phyloP scores from a whole-genome alignment of 768 basidiomycete species.

The Russula virescens region DNA sequence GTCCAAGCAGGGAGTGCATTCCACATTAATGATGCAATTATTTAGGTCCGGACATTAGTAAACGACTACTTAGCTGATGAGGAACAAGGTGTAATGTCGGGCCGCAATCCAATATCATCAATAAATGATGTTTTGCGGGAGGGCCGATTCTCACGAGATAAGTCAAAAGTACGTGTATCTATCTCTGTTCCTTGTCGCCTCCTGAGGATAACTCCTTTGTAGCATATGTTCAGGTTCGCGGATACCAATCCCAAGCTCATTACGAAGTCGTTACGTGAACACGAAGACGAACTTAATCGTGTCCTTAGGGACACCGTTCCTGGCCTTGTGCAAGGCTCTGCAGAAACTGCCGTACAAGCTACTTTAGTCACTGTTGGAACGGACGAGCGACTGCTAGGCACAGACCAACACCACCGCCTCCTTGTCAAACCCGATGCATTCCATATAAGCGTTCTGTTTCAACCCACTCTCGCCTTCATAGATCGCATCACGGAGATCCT shows the following conservation, averaged over 20 bases:
- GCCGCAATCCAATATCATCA: conserved; percentile 84
- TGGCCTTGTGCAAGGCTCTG: conserved; percentile 72
- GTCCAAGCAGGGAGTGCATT: conserved; percentile 17
- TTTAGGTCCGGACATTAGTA: conserved; percentile 74
- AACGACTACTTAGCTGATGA: conserved; percentile 92
- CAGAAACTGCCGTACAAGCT: conserved; percentile 58
- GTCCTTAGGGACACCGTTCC: conserved; percentile 90
- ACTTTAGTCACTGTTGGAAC: conserved; percentile 54
- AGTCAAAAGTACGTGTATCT: conserved; percentile 52
- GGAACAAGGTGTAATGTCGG: conserved; percentile 68
- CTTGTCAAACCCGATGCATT: conserved; percentile 90
- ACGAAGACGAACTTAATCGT: conserved; percentile 81
- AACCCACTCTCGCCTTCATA: conserved; percentile 84
- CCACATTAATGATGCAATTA: conserved; percentile 3
- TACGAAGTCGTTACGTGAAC: conserved; percentile 57
- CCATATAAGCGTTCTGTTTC: conserved; percentile 91
- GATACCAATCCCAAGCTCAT: conserved; percentile 80
- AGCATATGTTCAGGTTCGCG: conserved; percentile 87
- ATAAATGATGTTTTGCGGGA: conserved; percentile 92
- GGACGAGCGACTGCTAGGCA: conserved; percentile 69
- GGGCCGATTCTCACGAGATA: conserved; percentile 73
- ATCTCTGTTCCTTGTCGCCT: not conserved
- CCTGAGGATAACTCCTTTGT: not conserved
- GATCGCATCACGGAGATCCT: conserved; percentile 64
- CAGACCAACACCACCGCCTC: conserved; percentile 75